These are phyloP conservation scores for Lunasporangiospora selenospora DNA, from an alignment of 192 early-diverging fungal species.

Conservation along the genomic window DNA sequence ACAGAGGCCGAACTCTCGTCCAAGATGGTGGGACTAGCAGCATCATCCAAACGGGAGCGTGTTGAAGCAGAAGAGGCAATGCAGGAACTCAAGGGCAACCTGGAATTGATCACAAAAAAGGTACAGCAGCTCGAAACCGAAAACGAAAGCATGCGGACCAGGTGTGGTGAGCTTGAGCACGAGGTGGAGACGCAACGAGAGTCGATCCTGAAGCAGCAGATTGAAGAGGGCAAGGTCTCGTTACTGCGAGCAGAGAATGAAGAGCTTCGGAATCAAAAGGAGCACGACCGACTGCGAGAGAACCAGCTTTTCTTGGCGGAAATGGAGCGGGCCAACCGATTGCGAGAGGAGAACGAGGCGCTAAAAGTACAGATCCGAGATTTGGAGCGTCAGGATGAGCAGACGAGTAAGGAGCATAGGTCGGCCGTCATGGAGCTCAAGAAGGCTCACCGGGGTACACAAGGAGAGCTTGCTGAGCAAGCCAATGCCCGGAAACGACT, in stretches of 20 bases:
- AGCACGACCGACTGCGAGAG: slow-evolving; percentile 29
- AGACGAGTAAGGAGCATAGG: slow-evolving; percentile 16
- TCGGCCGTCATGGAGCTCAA: slow-evolving; percentile 30
- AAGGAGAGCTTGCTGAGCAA: slow-evolving; percentile 38
- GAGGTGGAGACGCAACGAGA: slow-evolving; percentile 43
- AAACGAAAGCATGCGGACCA: slow-evolving; percentile 32
- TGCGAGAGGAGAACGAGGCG: slow-evolving; percentile 37
- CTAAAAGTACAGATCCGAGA: slow-evolving; percentile 32
- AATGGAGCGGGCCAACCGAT: slow-evolving; percentile 37
- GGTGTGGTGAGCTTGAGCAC: slow-evolving; percentile 41
- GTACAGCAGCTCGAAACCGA: slow-evolving; percentile 20
- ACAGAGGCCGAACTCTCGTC: slow-evolving; percentile 34
- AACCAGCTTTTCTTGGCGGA: slow-evolving; percentile 42
- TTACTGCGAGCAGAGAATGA: slow-evolving; percentile 41
- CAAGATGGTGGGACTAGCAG: slow-evolving; percentile 39
- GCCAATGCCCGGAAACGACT: slow-evolving; percentile 26
- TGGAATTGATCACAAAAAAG: slow-evolving; percentile 20
- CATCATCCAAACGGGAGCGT: slow-evolving; percentile 27
- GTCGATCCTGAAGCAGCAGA: slow-evolving; percentile 43
- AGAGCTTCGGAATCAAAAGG: slow-evolving; percentile 38
- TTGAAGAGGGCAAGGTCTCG: slow-evolving; percentile 33
- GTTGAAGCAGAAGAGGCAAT: slow-evolving; percentile 36
- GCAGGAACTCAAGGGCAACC: slow-evolving; percentile 25
- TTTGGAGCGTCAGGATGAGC: slow-evolving; percentile 21
- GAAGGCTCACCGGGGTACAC: slow-evolving; percentile 20